Base-by-base conservation (phyloP, 805 yeast genomes). In the Millerago galiae region DNA sequence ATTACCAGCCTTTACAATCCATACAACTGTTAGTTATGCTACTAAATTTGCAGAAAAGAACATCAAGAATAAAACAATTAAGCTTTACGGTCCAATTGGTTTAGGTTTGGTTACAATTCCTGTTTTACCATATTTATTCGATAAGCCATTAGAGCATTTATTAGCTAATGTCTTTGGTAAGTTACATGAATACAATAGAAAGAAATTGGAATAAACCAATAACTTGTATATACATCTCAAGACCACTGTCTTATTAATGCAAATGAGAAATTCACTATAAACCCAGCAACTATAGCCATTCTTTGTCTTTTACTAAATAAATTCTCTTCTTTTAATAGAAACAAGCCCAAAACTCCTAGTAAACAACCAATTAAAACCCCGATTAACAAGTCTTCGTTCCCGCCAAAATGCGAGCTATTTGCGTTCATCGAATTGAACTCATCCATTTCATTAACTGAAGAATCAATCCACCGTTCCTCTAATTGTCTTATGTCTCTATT, bases 401-500 rank as follows among this genome's bases (percentile, higher is more conserved):
- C 73, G 34, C 72, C 68, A 45, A 66, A 60, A 26, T 66, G 52
- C 2, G 65, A 58, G 34, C 61, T 58, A 17, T 68, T 63, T 14
- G 61, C 63, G 13, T 74, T 65, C 29, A 70, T 68, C 38, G 67
- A 73, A 38, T 68, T 74, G 41, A 70, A 71, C 41, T 69, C 73
- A 40, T 72, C 72, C 45, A 55, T 51, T 14, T 61, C 75, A 43
- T 72, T 72, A 5, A 76, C 84, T 1, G 88, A 83, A 37, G 82
- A 78, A 50, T 88, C 93, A 47, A 88, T 83, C 95, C 96, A 89
- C 43, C 86, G 70, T 51, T 88, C 96, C 57, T 88, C 96, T 44
- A 87, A 60, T 49, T 81, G 81, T 39, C 87, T 59, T 2, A 81
- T 61, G 44, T 73, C 85, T 16, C 71, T 74, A 38, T 63, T 71